These are phyloP conservation scores for Eucalyptus pauciflora DNA, from an alignment of 345 rosid species.

Conservation along the genomic window DNA sequence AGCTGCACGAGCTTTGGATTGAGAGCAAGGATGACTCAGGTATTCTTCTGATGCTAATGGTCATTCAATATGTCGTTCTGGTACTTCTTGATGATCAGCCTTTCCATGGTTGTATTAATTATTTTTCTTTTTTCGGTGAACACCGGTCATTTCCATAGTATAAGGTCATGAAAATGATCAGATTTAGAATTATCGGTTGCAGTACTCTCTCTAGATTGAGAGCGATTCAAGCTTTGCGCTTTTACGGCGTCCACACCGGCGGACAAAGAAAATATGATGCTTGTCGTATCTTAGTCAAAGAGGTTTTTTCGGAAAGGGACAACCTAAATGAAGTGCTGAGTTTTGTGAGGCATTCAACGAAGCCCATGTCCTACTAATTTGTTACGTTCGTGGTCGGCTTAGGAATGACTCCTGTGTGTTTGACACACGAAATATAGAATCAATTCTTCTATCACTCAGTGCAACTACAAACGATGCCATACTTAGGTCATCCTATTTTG, in stretches of 20 bases:
- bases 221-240: neutral
- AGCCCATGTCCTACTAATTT: neutral
- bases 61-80: neutral
- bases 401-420: neutral
- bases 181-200: neutral
- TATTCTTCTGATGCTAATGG: neutral
- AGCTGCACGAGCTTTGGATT: neutral
- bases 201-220: neutral
- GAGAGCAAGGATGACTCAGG: neutral
- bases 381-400: neutral
- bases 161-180: neutral
- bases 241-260: neutral
- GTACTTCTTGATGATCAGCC: neutral
- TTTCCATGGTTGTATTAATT: neutral
- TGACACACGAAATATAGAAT: neutral
- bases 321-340: neutral
- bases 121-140: neutral
- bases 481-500: neutral
- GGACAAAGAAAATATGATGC: neutral
- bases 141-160: neutral
- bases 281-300: neutral
- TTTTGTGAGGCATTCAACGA: neutral
- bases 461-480: neutral
- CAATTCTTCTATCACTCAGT: neutral
- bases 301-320: neutral